Evolutionary conservation across 495 filamentous ascomycete species (phyloP).

Genomic region (Penicillium robsamsonii): DNA sequence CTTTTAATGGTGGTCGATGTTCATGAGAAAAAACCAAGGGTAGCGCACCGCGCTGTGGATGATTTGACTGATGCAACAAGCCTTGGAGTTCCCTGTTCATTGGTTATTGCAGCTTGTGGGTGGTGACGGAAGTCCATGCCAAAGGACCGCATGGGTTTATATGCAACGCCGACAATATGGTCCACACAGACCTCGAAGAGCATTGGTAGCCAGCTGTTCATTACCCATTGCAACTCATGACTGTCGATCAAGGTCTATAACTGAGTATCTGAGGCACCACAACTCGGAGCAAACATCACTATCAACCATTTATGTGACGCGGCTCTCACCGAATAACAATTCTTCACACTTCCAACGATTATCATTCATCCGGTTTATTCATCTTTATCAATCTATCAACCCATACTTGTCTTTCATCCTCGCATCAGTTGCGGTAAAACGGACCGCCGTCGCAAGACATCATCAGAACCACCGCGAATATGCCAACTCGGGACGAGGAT

Average conservation of each 20-base stretch:
- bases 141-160: background rate
- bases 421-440: background rate
- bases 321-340: background rate
- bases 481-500: background rate
- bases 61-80: background rate
- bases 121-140: background rate
- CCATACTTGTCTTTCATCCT: background rate
- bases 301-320: background rate
- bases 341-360: background rate
- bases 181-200: background rate
- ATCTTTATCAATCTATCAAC: background rate
- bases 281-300: background rate
- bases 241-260: background rate
- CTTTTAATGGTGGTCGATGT: background rate
- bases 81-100: background rate
- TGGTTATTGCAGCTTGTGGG: background rate
- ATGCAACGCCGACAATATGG: background rate
- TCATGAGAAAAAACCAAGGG: background rate
- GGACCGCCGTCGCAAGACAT: background rate
- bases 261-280: background rate
- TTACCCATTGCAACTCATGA: background rate
- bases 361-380: background rate
- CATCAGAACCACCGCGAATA: background rate
- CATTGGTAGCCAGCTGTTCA: background rate
- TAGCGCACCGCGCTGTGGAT: background rate